phyloP scores from a whole-genome alignment of 2,329 filamentous ascomycete species.

The Ampelomyces quisqualis region DNA sequence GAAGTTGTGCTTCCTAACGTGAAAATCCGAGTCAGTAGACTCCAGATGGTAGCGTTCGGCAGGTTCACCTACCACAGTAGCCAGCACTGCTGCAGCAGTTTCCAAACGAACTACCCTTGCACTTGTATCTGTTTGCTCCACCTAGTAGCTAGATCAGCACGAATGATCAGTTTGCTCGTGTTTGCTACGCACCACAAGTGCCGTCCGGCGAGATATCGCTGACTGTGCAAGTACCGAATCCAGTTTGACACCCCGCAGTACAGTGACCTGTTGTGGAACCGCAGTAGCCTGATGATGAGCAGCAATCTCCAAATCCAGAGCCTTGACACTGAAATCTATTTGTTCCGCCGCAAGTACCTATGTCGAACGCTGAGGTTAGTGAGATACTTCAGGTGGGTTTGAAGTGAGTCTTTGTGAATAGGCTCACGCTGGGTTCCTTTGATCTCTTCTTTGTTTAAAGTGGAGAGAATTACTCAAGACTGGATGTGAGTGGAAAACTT shows the following conservation, averaged over 20 bases:
- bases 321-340: constrained; percentile 5
- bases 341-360: constrained; percentile 1
- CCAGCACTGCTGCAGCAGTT: constrained; percentile 10
- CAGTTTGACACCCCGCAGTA: constrained; percentile 23
- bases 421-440: neutral
- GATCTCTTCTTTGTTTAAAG: neutral
- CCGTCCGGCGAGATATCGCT: constrained; percentile 11
- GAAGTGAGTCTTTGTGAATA: neutral
- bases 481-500: neutral
- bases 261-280: constrained; percentile 13
- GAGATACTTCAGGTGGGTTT: neutral
- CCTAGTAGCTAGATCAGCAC: neutral
- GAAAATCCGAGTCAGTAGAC: neutral
- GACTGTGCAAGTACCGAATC: constrained; percentile 18
- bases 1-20: neutral
- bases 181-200: constrained; percentile 7
- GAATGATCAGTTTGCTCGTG: neutral
- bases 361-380: neutral
- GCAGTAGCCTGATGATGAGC: neutral
- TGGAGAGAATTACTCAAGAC: neutral
- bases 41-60: neutral
- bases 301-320: neutral
- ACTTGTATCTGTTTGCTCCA: constrained; percentile 8
- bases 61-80: constrained; percentile 5
- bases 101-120: constrained; percentile 9